Evolutionary conservation across 208 protist species (phyloP).

Genomic region (Leptomonas seymouri): DNA sequence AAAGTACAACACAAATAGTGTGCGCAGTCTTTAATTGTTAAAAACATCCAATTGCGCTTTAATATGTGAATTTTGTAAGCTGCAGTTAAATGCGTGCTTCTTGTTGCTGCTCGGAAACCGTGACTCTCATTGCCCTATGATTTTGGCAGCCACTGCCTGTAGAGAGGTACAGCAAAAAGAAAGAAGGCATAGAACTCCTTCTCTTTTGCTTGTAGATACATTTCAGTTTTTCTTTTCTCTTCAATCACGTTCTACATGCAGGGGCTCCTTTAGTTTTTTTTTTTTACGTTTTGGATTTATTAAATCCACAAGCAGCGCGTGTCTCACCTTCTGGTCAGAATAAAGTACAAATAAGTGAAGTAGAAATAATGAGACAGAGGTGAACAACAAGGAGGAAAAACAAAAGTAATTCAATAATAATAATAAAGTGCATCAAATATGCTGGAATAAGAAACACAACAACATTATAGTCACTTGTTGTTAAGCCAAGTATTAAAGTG

Average conservation of each 20-base stretch:
- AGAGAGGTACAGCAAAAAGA: constrained; percentile 10
- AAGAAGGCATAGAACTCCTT: too few relatives aligned
- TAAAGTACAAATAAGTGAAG: neutral
- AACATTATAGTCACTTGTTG: neutral
- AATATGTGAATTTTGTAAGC: constrained; percentile 5
- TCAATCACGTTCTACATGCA: constrained; percentile 16
- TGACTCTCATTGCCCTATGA: neutral
- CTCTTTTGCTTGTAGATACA: constrained; percentile 1
- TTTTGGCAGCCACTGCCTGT: neutral
- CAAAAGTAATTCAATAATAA: neutral
- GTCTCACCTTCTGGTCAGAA: too few relatives aligned
- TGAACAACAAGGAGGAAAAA: constrained; percentile 15
- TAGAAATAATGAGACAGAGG: constrained; percentile 12
- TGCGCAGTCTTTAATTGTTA: neutral
- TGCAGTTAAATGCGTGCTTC: constrained; percentile 15
- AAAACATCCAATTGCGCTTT: neutral
- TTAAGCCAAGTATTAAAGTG: constrained; percentile 3
- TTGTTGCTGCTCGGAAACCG: constrained; percentile 1
- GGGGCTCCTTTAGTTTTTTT: constrained; percentile 4
- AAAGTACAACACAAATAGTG: constrained; percentile 12
- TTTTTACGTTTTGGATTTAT: neutral
- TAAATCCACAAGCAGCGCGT: neutral
- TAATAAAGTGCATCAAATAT: neutral
- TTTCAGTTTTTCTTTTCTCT: constrained; percentile 19
- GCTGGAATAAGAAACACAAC: neutral